Conservation (phyloP, 306 rosid genomes). For the Vigna reflexopilosa region DNA sequence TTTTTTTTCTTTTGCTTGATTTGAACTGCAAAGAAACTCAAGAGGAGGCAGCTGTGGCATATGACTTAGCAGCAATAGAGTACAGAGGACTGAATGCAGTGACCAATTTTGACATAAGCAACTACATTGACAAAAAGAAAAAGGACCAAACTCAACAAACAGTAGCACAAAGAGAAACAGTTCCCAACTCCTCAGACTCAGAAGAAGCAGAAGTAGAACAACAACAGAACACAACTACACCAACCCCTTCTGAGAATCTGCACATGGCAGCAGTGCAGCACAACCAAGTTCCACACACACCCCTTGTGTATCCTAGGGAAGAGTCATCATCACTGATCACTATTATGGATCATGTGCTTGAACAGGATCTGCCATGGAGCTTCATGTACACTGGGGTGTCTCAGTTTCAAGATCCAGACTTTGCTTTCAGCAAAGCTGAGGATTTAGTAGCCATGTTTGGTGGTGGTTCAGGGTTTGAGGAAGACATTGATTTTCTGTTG, state of each 20-base stretch:
- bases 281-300: slow-evolving; percentile 12
- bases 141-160: slow-evolving; percentile 37
- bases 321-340: slow-evolving; percentile 48
- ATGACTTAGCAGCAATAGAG: slow-evolving; percentile 89
- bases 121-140: slow-evolving; percentile 59
- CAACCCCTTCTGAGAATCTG: slow-evolving; percentile 25
- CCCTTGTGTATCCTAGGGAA: slow-evolving; percentile 36
- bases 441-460: slow-evolving; percentile 58
- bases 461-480: slow-evolving; percentile 61
- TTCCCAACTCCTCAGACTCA: slow-evolving; percentile 43
- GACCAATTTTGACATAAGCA: slow-evolving; percentile 82
- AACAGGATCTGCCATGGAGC: slow-evolving; percentile 63
- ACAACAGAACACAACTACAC: background rate
- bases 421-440: slow-evolving; percentile 43
- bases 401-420: slow-evolving; percentile 49
- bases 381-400: slow-evolving; percentile 56
- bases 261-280: slow-evolving; percentile 36
- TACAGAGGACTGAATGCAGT: slow-evolving; percentile 92
- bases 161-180: slow-evolving; percentile 24
- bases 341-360: slow-evolving; percentile 51
- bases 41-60: slow-evolving; percentile 95
- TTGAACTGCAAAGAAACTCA: slow-evolving; percentile 69
- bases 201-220: slow-evolving; percentile 43
- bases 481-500: slow-evolving; percentile 63
- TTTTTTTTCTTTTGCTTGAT: background rate